These are phyloP conservation scores for Micromonas commoda DNA, from an alignment of 139 green algal genomes.

Conservation along the genomic window DNA sequence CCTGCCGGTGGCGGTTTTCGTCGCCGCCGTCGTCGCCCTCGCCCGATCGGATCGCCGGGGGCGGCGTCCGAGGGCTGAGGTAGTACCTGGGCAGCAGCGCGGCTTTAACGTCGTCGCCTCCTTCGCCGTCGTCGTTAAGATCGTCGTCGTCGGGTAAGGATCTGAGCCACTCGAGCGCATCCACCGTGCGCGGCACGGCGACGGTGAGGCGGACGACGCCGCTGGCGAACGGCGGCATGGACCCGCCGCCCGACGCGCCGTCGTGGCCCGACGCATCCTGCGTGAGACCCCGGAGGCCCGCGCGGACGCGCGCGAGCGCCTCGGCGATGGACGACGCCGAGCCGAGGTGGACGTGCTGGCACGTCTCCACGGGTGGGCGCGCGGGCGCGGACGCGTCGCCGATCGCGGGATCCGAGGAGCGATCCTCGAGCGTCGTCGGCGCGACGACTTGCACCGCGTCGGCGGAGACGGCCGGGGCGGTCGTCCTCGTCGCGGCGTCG, in stretches of 20 bases:
- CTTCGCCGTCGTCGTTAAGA: background rate
- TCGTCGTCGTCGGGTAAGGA: background rate
- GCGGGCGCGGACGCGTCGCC: background rate
- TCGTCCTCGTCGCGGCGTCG: too few relatives aligned
- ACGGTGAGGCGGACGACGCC: background rate
- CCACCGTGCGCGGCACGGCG: background rate
- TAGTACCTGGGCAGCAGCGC: slow-evolving; percentile 23
- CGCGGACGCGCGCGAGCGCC: background rate
- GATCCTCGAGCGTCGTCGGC: too few relatives aligned
- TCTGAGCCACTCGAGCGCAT: background rate
- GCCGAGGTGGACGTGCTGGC: background rate
- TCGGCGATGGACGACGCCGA: background rate
- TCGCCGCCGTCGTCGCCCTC: background rate
- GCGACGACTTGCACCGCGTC: too few relatives aligned
- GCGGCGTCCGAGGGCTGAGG: slow-evolving; percentile 19
- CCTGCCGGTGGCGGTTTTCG: slow-evolving; percentile 2
- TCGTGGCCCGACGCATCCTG: too few relatives aligned
- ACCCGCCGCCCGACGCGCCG: too few relatives aligned
- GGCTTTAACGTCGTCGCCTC: background rate
- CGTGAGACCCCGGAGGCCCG: background rate
- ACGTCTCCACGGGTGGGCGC: background rate
- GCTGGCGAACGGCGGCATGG: background rate
- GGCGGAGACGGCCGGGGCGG: too few relatives aligned
- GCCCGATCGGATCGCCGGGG: background rate
- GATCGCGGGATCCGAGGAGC: too few relatives aligned